phyloP scores from a whole-genome alignment of 2,329 filamentous ascomycete genomes.

The Sporothrix inflata region DNA sequence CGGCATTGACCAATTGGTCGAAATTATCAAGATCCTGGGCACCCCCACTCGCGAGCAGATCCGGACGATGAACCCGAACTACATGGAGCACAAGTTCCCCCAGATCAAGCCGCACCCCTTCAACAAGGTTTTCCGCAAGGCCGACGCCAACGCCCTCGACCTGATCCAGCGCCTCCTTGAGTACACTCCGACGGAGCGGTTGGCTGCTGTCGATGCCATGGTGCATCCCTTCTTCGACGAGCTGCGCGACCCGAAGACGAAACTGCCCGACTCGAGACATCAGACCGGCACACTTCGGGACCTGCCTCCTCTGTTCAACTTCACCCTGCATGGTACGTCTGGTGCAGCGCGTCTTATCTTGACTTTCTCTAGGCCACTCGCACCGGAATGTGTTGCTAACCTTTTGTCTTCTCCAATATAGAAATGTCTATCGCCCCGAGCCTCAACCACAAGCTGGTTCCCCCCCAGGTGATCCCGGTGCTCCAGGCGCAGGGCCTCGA shows the following conservation, averaged over 20 bases:
- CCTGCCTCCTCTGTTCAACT: slow-evolving; percentile 87
- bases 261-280: slow-evolving; percentile 91
- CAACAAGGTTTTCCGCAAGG: slow-evolving; percentile 98
- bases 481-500: slow-evolving; percentile 81
- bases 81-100: slow-evolving; percentile 99
- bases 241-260: slow-evolving; percentile 85
- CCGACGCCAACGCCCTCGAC: slow-evolving; percentile 88
- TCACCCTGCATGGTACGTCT: slow-evolving; percentile 83
- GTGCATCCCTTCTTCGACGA: slow-evolving; percentile 99
- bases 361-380: not conserved
- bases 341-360: not conserved
- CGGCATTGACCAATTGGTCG: slow-evolving; percentile 95
- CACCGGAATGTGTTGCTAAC: not conserved
- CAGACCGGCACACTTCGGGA: slow-evolving; percentile 78
- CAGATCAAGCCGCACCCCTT: slow-evolving; percentile 99
- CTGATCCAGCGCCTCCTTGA: slow-evolving; percentile 91
- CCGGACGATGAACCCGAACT: slow-evolving; percentile 99
- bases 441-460: slow-evolving; percentile 86
- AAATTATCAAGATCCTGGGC: slow-evolving; percentile 98
- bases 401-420: not conserved
- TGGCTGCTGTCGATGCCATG: slow-evolving; percentile 94
- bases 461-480: slow-evolving; percentile 74
- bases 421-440: slow-evolving; percentile 94
- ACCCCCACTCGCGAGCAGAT: slow-evolving; percentile 98
- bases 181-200: slow-evolving; percentile 94